phyloP scores from a whole-genome alignment of 805 yeast genomes.

The Pachysolen tannophilus region DNA sequence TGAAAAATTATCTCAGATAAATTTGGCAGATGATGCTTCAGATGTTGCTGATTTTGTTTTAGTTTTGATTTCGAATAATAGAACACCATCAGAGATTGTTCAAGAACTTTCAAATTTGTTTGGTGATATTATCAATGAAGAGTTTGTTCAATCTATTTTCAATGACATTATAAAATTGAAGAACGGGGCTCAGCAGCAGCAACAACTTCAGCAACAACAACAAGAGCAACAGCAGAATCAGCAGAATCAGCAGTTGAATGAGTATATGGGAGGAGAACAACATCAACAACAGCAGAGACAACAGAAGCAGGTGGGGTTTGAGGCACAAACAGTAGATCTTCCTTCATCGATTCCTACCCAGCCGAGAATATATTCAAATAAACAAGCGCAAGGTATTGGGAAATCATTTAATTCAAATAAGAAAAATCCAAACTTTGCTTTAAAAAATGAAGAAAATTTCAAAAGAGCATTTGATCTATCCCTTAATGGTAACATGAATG shows the following conservation, averaged over 20 bases:
- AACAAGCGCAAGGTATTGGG: conserved; percentile 19
- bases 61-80: conserved; percentile 62
- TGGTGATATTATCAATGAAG: conserved; percentile 50
- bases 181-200: conserved; percentile 23
- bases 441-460: conserved; percentile 32
- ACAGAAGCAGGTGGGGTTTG: conserved; percentile 10
- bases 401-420: conserved; percentile 13
- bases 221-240: conserved; percentile 10
- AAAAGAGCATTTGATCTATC: conserved; percentile 34
- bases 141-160: conserved; percentile 49
- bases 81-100: conserved; percentile 51
- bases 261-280: no score
- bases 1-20: conserved; percentile 29
- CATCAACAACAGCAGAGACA: conserved; percentile 10
- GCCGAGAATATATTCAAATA: conserved; percentile 15
- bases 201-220: conserved; percentile 10
- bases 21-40: conserved; percentile 41
- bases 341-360: conserved; percentile 13
- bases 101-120: conserved; percentile 54
- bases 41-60: conserved; percentile 70
- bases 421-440: conserved; percentile 22
- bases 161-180: conserved; percentile 42
- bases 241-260: conserved; percentile 11
- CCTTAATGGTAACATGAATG: conserved; percentile 19
- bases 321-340: conserved; percentile 2